Percentiles rank a stretch among this genome's conserved stretches.
Evolutionary conservation across 306 rosid species (phyloP).

Genomic region (Sesbania bispinosa): DNA sequence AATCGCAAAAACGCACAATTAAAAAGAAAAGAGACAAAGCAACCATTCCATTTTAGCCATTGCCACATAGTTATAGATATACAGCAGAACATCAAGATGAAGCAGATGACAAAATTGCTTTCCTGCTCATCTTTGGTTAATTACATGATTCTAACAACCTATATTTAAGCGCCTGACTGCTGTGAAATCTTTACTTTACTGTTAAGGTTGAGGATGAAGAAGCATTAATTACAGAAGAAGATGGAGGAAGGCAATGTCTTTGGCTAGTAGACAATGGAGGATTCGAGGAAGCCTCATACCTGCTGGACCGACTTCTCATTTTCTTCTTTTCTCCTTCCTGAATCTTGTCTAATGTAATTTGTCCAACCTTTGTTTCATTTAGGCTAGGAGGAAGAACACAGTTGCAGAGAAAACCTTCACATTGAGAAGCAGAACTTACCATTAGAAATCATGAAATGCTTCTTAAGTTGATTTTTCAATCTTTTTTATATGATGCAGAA

Average conservation of each 20-base stretch:
- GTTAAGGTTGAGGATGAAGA: conserved; percentile 51
- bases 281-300: conserved; percentile 35
- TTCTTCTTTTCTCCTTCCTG: conserved; percentile 62
- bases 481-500: neutral
- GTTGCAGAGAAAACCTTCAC: conserved; percentile 80
- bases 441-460: conserved; percentile 7
- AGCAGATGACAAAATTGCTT: conserved; percentile 23
- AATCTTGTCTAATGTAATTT: conserved; percentile 34
- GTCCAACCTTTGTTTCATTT: conserved; percentile 63
- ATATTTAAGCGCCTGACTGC: conserved; percentile 16
- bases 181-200: conserved; percentile 49
- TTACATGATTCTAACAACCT: conserved; percentile 37
- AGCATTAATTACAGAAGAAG: conserved; percentile 56
- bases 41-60: conserved; percentile 26
- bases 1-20: conserved; percentile 11
- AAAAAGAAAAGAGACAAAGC: conserved; percentile 28
- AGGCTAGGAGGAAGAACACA: conserved; percentile 92
- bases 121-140: conserved; percentile 27
- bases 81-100: conserved; percentile 19
- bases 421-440: conserved; percentile 4
- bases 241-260: conserved; percentile 48
- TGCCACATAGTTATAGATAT: neutral
- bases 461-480: neutral
- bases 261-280: conserved; percentile 38
- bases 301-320: conserved; percentile 59